Evolutionary conservation across 306 rosid genomes (phyloP), one percentile per base, ranked within the genome.

Genomic region (Datisca glomerata): DNA sequence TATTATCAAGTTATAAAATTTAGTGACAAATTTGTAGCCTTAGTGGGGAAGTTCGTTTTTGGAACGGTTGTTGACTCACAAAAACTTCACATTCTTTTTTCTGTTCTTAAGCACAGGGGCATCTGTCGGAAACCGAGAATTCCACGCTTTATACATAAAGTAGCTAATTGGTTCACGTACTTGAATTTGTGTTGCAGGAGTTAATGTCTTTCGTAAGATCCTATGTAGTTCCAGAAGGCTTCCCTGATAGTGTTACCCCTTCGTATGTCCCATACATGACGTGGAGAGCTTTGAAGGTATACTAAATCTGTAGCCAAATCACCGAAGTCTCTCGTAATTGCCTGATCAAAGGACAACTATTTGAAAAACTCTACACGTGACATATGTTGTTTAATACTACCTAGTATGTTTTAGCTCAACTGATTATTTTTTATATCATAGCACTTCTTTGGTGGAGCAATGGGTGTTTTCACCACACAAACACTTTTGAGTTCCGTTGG

Each of bases 361-460:
- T n/a, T n/a, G n/a, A n/a, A n/a, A n/a, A n/a, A n/a, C n/a, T n/a
- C n/a, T n/a, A n/a, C n/a, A n/a, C n/a, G n/a, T n/a, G n/a, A n/a
- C n/a, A n/a, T n/a, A n/a, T n/a, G n/a, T n/a, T n/a, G n/a, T n/a
- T n/a, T n/a, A n/a, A n/a, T n/a, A n/a, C n/a, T n/a, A n/a, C n/a
- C n/a, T n/a, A n/a, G n/a, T n/a, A n/a, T n/a, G n/a, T n/a, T n/a
- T n/a, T n/a, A n/a, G n/a, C n/a, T n/a, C n/a, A n/a, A n/a, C n/a
- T n/a, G n/a, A n/a, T n/a, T n/a, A n/a, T n/a, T n/a, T n/a, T n/a
- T n/a, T n/a, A n/a, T n/a, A 5, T 50, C 54, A 44, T 55, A 86
- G 86, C 98, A 84, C 64, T 89, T 89, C 55, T 89, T 89, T 47
- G 98, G 98, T 24, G 98, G 98, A 44, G 98, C 98, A n/a, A 89